phyloP scores from a whole-genome alignment of 345 rosid species.

The Camelina hispida region DNA sequence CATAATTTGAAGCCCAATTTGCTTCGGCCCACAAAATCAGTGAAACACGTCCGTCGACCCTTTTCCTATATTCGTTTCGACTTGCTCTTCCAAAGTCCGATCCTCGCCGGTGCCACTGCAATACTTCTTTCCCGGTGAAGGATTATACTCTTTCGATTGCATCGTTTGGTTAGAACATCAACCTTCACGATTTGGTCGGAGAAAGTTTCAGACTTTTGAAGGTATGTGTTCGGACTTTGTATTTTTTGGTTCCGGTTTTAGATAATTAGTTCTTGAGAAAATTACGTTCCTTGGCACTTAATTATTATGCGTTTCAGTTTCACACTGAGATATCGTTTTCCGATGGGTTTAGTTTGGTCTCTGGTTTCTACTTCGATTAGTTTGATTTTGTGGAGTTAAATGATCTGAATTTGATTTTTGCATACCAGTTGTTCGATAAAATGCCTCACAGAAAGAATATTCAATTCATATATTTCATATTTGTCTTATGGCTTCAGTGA shows the following conservation, averaged over 20 bases:
- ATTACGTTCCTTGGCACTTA: background rate
- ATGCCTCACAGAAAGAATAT: background rate
- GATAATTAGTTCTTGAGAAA: background rate
- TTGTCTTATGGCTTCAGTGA: background rate
- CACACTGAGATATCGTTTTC: background rate
- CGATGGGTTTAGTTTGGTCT: background rate
- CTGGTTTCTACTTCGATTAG: background rate
- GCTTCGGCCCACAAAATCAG: constrained; percentile 3
- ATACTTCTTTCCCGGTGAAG: background rate
- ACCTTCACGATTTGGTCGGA: background rate
- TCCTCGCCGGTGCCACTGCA: background rate
- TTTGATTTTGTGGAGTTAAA: background rate
- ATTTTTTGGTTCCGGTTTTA: background rate
- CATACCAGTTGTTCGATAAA: constrained; percentile 22
- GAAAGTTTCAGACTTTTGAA: background rate
- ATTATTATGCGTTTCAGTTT: background rate
- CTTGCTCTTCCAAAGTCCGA: background rate
- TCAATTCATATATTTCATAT: background rate
- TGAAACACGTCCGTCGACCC: background rate
- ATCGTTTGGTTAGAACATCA: background rate
- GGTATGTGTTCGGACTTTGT: constrained; percentile 11
- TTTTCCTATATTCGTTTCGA: background rate
- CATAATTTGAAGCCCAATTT: constrained; percentile 12
- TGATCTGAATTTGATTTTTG: background rate
- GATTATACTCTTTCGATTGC: background rate